A percentile compares a stretch with the other conserved stretches of the same genome.
Conservation (phyloP, 352 stramenopile species). For the Phytophthora uliginosa region DNA sequence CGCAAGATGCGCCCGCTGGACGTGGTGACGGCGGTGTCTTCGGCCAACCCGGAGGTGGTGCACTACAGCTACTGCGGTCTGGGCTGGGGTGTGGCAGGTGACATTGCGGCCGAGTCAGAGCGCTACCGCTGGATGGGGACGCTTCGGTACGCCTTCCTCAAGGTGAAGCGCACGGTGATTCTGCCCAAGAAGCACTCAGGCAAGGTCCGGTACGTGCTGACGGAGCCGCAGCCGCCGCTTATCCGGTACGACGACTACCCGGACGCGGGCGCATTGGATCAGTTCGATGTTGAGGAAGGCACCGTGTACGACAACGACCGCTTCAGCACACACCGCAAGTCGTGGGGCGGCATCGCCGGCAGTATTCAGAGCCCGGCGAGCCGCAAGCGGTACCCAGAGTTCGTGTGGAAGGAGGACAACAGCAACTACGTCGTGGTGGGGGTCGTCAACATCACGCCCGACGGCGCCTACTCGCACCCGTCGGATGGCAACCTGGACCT, state of each 20-base stretch:
- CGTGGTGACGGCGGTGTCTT: conserved; percentile 72
- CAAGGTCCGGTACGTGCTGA: conserved; percentile 72
- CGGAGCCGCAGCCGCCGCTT: conserved; percentile 69
- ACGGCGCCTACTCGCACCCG: conserved; percentile 77
- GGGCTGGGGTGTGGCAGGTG: conserved; percentile 78
- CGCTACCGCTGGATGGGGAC: conserved; percentile 86
- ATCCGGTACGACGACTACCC: conserved; percentile 82
- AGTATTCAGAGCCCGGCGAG: conserved; percentile 73
- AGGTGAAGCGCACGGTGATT: conserved; percentile 73
- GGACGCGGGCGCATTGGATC: conserved; percentile 77
- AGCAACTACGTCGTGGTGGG: conserved; percentile 78
- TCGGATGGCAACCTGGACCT: conserved; percentile 86
- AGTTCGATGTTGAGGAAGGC: conserved; percentile 87
- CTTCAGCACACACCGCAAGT: conserved; percentile 66
- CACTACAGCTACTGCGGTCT: conserved; percentile 90
- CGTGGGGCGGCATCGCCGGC: conserved; percentile 65
- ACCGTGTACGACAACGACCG: conserved; percentile 78
- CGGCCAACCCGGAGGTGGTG: conserved; percentile 68
- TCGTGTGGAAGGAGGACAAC: conserved; percentile 71
- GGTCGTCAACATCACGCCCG: conserved; percentile 76
- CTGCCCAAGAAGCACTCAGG: conserved; percentile 76
- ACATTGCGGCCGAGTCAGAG: conserved; percentile 84
- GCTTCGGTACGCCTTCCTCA: conserved; percentile 79
- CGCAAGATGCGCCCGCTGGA: conserved; percentile 85
- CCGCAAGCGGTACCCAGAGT: conserved; percentile 63